Base-by-base conservation (phyloP, 352 stramenopile genomes). In the Phytophthora cryptogea region DNA sequence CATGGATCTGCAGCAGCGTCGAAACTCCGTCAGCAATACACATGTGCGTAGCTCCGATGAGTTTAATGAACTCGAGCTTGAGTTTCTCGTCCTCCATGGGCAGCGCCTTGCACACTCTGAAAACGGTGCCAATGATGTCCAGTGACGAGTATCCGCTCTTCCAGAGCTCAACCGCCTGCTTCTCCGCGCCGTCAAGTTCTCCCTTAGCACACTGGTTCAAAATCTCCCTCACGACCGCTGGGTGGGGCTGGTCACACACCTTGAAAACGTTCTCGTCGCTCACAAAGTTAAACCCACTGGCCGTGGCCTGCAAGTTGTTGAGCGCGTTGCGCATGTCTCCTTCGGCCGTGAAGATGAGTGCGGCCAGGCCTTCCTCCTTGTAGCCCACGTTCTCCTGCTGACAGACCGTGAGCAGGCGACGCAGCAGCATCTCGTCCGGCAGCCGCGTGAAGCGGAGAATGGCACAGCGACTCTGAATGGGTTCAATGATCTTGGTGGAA, bases 401-500 rank as follows among this genome's bases (percentile, higher is more conserved):
- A 63, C 95, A 99, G 16, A 99, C 96, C 28, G 96, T 77, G 36
- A 97, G 55, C 17, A 99, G 70, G 3, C 97, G 89, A 55, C 92
- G 76, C 39, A 99, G 79, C 14, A 99, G 86, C 83, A 99, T 96
- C 64, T 98, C 88, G 72, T 99, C 96, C 5, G 85, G 88, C 28
- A 99, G 81, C 17, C 94, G 77, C 43, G 89, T 97, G 78, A 98
- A 99, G 4, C 97, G 94, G 28, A 99, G 74, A 65, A 99, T 99
- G 39, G 97, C 97, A 49, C 97, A 99, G 50, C 97, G 91, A 66
- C 82, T 97, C 89, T 99, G 84, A 68, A 99, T 99, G 27, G 97
- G 96, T 75, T 99, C 97, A 70, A 99, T 99, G 67, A 99, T 99
- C 84, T 99, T 99, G 26, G 95, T 99, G 20, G 88, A 98, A 45